phyloP scores from a whole-genome alignment of 306 rosid genomes.

The Datisca glomerata region DNA sequence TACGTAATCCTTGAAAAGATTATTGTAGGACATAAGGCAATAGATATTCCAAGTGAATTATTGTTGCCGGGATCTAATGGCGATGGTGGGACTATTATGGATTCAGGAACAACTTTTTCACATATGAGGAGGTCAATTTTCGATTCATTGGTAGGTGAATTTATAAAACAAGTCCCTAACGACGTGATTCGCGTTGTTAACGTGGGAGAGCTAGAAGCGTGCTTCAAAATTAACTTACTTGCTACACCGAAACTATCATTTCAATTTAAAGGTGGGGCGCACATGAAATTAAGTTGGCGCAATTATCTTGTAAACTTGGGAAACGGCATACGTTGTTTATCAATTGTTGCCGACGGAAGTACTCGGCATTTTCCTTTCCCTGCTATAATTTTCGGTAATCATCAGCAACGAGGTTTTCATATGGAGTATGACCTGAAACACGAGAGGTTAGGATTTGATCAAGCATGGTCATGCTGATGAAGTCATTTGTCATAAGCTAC shows the following conservation, averaged over 20 bases:
- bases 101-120: not conserved
- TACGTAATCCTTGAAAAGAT: conserved; percentile 5
- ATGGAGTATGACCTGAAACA: not conserved
- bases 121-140: not conserved
- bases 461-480: no score
- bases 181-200: not conserved
- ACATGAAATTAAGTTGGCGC: not conserved
- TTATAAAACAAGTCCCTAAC: not conserved
- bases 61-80: not conserved
- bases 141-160: not conserved
- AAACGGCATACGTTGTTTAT: not conserved
- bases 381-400: not conserved
- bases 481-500: no score
- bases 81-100: not conserved
- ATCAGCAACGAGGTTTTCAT: not conserved
- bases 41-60: not conserved
- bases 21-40: not conserved
- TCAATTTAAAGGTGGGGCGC: not conserved
- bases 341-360: no score
- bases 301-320: not conserved
- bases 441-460: not conserved
- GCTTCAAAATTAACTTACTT: not conserved
- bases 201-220: not conserved
- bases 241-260: not conserved
- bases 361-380: not conserved